Conservation (phyloP, 2,329 filamentous ascomycete genomes). For the Fusarium transvaalense region DNA sequence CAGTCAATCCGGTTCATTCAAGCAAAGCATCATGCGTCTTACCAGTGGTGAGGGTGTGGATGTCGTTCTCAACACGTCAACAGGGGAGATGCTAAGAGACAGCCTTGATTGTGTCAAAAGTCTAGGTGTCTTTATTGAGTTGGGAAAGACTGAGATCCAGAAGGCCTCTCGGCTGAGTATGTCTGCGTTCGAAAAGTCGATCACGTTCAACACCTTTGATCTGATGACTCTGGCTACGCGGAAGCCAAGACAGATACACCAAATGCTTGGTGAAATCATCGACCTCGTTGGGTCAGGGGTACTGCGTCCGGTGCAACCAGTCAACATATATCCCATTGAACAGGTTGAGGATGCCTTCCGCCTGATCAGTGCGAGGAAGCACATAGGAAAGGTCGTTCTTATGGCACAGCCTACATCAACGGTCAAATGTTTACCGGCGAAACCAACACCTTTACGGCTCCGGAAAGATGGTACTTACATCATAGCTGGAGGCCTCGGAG, state of each 20-base stretch:
- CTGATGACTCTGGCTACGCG: neutral
- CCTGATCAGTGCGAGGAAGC: neutral
- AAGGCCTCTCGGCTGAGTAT: neutral
- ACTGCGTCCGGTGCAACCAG: neutral
- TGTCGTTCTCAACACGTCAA: constrained; percentile 5
- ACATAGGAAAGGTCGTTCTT: constrained; percentile 9
- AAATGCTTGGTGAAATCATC: neutral
- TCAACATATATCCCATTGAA: neutral
- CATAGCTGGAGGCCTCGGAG: constrained; percentile 3
- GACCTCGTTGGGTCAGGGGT: neutral
- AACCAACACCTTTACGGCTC: neutral
- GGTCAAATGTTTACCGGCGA: constrained; percentile 2
- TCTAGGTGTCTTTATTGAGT: constrained; percentile 2
- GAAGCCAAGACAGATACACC: neutral
- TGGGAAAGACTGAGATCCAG: constrained; percentile 1
- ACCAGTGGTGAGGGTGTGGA: constrained; percentile 1
- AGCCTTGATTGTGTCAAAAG: constrained; percentile 10
- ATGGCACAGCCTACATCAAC: neutral
- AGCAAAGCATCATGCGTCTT: constrained; percentile 1
- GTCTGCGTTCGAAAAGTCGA: constrained; percentile 4
- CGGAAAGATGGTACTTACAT: constrained; percentile 3
- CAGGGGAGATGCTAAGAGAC: constrained; percentile 7
- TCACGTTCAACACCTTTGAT: constrained; percentile 11
- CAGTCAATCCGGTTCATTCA: neutral
- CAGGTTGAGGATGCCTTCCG: constrained; percentile 8